These are phyloP conservation scores for Metschnikowia orientalis DNA, from an alignment of 805 yeast species.

Conservation along the genomic window DNA sequence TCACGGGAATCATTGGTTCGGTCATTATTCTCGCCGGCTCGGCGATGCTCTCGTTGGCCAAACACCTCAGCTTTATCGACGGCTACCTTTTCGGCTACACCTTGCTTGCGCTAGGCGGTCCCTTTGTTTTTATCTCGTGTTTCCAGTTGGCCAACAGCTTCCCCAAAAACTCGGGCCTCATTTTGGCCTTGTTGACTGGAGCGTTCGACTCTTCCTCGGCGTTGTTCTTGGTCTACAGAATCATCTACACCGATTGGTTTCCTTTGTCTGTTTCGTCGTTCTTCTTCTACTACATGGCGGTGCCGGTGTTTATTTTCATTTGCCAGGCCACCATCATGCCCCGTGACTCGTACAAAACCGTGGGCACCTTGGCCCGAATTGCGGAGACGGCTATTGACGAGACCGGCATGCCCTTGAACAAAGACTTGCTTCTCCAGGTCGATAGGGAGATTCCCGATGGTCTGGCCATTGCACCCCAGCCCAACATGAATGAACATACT, in stretches of 20 bases:
- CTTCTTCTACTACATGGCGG: constrained; percentile 62
- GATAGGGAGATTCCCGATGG: constrained; percentile 34
- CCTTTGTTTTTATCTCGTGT: constrained; percentile 84
- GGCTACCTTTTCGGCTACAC: constrained; percentile 73
- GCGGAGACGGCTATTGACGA: constrained; percentile 74
- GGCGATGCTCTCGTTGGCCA: constrained; percentile 39
- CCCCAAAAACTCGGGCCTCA: constrained; percentile 75
- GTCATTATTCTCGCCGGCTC: constrained; percentile 56
- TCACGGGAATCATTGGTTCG: constrained; percentile 74
- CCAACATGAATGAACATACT: constrained; percentile 39
- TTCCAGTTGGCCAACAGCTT: constrained; percentile 87
- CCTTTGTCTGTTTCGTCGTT: constrained; percentile 50
- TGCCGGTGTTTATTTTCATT: constrained; percentile 70
- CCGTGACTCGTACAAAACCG: constrained; percentile 63
- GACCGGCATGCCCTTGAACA: constrained; percentile 53
- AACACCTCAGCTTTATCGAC: constrained; percentile 41
- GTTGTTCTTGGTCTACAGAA: constrained; percentile 67
- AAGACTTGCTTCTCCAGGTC: constrained; percentile 38
- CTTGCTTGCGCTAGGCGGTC: constrained; percentile 83
- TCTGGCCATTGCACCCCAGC: constrained; percentile 23
- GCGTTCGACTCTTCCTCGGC: constrained; percentile 94
- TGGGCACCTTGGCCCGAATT: constrained; percentile 61
- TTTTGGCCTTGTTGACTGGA: constrained; percentile 83
- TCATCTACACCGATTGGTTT: constrained; percentile 48
- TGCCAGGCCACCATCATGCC: constrained; percentile 86